Percentiles rank a stretch among this genome's conserved stretches.
Evolutionary conservation across 2,329 filamentous ascomycete species (phyloP).

Genomic region (Scopulariopsis brevicaulis): DNA sequence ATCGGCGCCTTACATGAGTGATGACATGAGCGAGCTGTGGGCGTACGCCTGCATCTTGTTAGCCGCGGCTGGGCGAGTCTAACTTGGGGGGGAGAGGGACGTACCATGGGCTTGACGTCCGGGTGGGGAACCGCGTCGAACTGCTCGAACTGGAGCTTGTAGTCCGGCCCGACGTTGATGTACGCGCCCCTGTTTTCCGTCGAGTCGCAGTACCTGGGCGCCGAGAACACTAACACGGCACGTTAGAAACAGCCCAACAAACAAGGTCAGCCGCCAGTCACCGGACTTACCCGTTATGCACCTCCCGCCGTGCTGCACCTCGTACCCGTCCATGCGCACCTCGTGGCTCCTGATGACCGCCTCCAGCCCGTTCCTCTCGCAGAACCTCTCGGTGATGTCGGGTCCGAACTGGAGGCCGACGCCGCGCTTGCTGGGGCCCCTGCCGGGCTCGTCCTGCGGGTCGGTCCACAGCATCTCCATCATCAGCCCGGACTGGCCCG

Average conservation of each 20-base stretch:
- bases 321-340: conserved; percentile 98
- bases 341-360: conserved; percentile 96
- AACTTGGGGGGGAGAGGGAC: conserved; percentile 9
- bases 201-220: conserved; percentile 93
- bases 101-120: conserved; percentile 83
- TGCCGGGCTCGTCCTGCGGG: conserved; percentile 73
- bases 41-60: conserved; percentile 57
- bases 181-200: conserved; percentile 98
- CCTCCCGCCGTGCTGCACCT: conserved; percentile 88
- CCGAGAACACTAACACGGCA: conserved; percentile 66
- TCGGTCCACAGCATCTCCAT: conserved; percentile 99
- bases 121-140: conserved; percentile 97
- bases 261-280: neutral
- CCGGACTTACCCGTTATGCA: conserved; percentile 72
- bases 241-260: neutral
- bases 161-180: conserved; percentile 89
- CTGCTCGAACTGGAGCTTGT: conserved; percentile 84
- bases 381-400: conserved; percentile 92
- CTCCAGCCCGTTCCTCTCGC: conserved; percentile 87
- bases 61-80: neutral
- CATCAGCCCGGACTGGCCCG: conserved; percentile 90
- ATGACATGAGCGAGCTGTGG: conserved; percentile 64
- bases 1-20: conserved; percentile 34
- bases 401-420: conserved; percentile 96
- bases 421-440: conserved; percentile 90